Evolutionary conservation across 2,329 filamentous ascomycete species (phyloP), one percentile per base, ranked within the genome.

Genomic region (Nigrospora sphaerica): DNA sequence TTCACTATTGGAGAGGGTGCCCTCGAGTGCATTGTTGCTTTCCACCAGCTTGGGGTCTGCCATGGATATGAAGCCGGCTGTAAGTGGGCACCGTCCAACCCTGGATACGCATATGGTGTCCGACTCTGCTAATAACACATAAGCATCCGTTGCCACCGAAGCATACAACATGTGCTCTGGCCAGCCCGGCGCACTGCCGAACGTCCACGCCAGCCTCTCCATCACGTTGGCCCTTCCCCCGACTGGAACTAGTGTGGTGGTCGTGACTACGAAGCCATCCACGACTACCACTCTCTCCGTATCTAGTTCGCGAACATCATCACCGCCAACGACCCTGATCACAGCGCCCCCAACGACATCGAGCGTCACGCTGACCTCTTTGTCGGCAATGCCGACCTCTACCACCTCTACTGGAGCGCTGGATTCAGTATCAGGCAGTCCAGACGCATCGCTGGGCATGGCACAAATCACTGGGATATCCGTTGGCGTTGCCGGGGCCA

Each of bases 1-100:
- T 84, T 81, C 55, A 88, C 86, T 2, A 57, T 88, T 41, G 85
- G 83, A n/a, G 86, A 89, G 64, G 85, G 75, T 12, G 83, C 80
- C 5, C 64, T 88, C 51, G 77, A 83, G 57, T 90, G 86, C 61
- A 73, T 86, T 32, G 68, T 77, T 10, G 77, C 77, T 9, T 74
- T 78, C 57, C 65, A 60, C 46, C 62, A 63, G 33, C 56, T 72
- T 39, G 74, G 74, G 3, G 65, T 64, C 13, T 90, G 86, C 61
- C 61, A 67, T 5, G 66, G 69, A 3, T 56, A 64, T 12, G 72
- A 77, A 43, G 60, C 61, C 11, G 54, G 59, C 32, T 64, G 73
- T 62, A 57, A 70, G 54, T 59, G 31, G 33, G 32, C 28, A n/a
- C 19, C 17, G 12, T 13, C 16, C 19, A 39, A 10, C 16, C 6